Evolutionary conservation across 306 rosid species (phyloP).

Genomic region (Prunus padus): DNA sequence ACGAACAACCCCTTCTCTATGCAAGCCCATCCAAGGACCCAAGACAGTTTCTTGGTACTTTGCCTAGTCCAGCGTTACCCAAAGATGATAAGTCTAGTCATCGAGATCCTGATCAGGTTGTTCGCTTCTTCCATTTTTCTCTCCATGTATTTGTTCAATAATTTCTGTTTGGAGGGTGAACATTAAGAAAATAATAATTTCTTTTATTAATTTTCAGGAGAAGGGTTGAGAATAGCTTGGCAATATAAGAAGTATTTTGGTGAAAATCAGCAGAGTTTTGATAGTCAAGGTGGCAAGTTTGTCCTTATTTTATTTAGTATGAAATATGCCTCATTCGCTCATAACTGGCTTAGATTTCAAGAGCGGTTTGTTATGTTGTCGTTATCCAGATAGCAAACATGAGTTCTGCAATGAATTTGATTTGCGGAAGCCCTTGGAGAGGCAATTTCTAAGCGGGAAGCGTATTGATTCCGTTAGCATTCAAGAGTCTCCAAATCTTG

Average conservation of each 20-base stretch:
- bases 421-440: slow-evolving; percentile 74
- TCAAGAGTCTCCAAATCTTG: slow-evolving; percentile 59
- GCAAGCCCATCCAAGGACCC: slow-evolving; percentile 82
- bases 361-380: background rate
- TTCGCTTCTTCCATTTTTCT: slow-evolving; percentile 16
- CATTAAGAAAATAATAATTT: slow-evolving; percentile 14
- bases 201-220: slow-evolving; percentile 47
- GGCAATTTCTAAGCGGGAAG: slow-evolving; percentile 56
- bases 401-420: slow-evolving; percentile 83
- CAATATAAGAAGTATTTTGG: slow-evolving; percentile 87
- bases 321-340: background rate
- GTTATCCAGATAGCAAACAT: slow-evolving; percentile 47
- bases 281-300: slow-evolving; percentile 46
- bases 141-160: slow-evolving; percentile 2
- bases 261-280: slow-evolving; percentile 53
- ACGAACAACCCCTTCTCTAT: slow-evolving; percentile 77
- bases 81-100: slow-evolving; percentile 58
- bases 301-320: background rate
- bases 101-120: slow-evolving; percentile 49
- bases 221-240: slow-evolving; percentile 88
- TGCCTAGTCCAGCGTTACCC: slow-evolving; percentile 60
- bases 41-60: slow-evolving; percentile 80
- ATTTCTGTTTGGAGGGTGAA: slow-evolving; percentile 12
- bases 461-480: slow-evolving; percentile 66
- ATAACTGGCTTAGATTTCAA: background rate